These are phyloP conservation scores for Thalassiosira hispida DNA, from an alignment of 352 stramenopile genomes.

Conservation along the genomic window DNA sequence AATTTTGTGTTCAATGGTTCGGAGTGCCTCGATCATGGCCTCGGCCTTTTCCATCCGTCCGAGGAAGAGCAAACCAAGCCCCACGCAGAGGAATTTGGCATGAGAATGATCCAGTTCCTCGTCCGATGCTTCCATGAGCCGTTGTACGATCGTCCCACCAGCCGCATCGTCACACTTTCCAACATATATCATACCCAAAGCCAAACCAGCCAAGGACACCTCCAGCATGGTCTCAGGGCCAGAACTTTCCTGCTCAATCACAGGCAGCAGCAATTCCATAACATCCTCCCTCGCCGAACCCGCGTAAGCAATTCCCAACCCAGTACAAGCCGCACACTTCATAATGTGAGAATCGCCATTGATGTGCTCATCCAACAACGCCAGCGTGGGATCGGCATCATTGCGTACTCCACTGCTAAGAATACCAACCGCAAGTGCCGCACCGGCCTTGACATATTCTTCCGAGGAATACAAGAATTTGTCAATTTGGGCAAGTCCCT, in stretches of 20 bases:
- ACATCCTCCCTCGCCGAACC: conserved; percentile 96
- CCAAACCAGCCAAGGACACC: conserved; percentile 92
- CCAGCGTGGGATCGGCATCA: conserved; percentile 96
- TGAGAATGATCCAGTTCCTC: conserved; percentile 96
- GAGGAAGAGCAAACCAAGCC: conserved; percentile 97
- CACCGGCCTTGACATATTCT: conserved; percentile 97
- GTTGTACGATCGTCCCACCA: conserved; percentile 95
- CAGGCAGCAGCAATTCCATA: conserved; percentile 94
- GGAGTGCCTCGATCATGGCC: conserved; percentile 97
- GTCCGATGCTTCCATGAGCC: conserved; percentile 98
- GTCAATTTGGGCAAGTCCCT: conserved; percentile 98
- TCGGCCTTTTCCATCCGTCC: conserved; percentile 96
- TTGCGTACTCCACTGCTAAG: conserved; percentile 90
- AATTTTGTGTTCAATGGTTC: conserved; percentile 98
- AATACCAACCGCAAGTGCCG: conserved; percentile 96
- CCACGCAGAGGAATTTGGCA: conserved; percentile 95
- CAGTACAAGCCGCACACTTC: conserved; percentile 93
- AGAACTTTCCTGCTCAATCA: conserved; percentile 93
- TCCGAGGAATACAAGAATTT: conserved; percentile 99
- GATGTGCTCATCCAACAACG: conserved; percentile 96
- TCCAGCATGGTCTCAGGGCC: conserved; percentile 82
- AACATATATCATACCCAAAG: conserved; percentile 98
- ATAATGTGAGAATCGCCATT: conserved; percentile 93
- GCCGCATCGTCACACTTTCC: conserved; percentile 95
- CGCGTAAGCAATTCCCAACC: conserved; percentile 98